A percentile compares a stretch with the other conserved stretches of the same genome.
These are phyloP conservation scores for Candolleomyces efflorescens DNA, from an alignment of 768 basidiomycete genomes.

Conservation along the genomic window DNA sequence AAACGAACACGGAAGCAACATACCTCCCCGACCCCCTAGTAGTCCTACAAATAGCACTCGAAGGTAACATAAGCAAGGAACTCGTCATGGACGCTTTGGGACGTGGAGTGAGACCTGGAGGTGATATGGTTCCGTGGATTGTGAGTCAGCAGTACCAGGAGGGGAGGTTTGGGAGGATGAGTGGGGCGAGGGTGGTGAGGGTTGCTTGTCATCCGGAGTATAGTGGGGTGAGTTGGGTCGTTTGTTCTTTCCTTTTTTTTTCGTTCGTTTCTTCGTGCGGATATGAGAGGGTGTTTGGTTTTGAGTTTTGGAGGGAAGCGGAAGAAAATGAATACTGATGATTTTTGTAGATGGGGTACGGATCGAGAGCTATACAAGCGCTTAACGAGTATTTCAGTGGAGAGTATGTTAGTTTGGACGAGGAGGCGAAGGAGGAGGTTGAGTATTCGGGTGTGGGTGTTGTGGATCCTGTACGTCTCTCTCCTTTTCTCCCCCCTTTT, in stretches of 20 bases:
- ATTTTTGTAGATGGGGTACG: conserved; percentile 83
- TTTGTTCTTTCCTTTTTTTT: not conserved
- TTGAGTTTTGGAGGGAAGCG: conserved; percentile 26
- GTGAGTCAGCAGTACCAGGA: conserved; percentile 95
- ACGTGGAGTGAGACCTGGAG: conserved; percentile 80
- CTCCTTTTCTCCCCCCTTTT: not conserved
- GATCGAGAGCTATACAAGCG: conserved; percentile 80
- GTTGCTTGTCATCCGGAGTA: conserved; percentile 97
- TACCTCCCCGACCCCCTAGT: conserved; percentile 92
- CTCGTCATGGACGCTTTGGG: conserved; percentile 83
- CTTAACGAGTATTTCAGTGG: conserved; percentile 92
- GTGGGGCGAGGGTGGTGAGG: conserved; percentile 87
- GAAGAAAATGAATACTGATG: too few species aligned
- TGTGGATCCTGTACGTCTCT: conserved; percentile 1
- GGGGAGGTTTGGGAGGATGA: conserved; percentile 85
- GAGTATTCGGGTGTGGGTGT: conserved; percentile 55
- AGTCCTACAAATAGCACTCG: conserved; percentile 92
- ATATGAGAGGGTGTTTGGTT: too few species aligned
- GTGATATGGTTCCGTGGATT: conserved; percentile 98
- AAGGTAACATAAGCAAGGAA: conserved; percentile 86
- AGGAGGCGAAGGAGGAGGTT: conserved; percentile 41
- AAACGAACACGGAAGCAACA: conserved; percentile 31
- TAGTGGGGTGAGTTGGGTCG: conserved; percentile 59
- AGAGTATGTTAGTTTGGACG: conserved; percentile 85
- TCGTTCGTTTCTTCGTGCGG: conserved; percentile 12